Evolutionary conservation across 2,329 filamentous ascomycete genomes (phyloP).

Genomic region (Cercospora brassicicola): DNA sequence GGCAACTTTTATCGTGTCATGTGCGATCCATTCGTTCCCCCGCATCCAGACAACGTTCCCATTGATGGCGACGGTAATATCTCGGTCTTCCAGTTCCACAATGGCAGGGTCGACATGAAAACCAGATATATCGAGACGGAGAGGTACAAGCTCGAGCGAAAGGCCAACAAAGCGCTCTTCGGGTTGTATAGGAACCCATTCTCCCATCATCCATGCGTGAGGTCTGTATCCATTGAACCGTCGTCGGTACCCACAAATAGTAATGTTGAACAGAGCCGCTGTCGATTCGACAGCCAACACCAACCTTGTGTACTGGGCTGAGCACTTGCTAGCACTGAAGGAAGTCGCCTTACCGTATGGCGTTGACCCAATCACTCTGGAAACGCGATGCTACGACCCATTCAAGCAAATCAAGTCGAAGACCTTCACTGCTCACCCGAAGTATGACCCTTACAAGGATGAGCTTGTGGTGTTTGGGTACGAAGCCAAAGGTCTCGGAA

Average conservation of each 20-base stretch:
- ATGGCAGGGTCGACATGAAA: conserved; percentile 46
- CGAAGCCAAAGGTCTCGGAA: conserved; percentile 41
- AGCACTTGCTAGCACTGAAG: conserved; percentile 56
- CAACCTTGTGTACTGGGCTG: conserved; percentile 59
- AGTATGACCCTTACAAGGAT: conserved; percentile 45
- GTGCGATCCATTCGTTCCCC: conserved; percentile 56
- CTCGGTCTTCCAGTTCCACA: conserved; percentile 45
- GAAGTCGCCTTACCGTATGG: conserved; percentile 46
- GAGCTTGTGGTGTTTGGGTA: conserved; percentile 47
- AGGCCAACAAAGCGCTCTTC: conserved; percentile 48
- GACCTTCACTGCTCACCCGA: conserved; percentile 49
- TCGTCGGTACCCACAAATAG: not conserved
- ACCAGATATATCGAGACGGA: conserved; percentile 49
- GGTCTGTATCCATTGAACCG: conserved; percentile 3
- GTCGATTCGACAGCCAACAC: conserved; percentile 61
- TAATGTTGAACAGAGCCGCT: conserved; percentile 16
- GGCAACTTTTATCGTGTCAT: conserved; percentile 50
- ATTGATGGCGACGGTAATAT: conserved; percentile 50
- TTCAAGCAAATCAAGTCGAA: conserved; percentile 41
- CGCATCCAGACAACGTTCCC: conserved; percentile 56
- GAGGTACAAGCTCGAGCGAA: conserved; percentile 43
- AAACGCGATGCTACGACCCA: conserved; percentile 44
- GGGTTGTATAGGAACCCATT: conserved; percentile 60
- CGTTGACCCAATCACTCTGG: conserved; percentile 44
- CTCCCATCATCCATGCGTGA: conserved; percentile 44